Evolutionary conservation across 2,329 filamentous ascomycete genomes (phyloP), one percentile per base, ranked within the genome.

Genomic region (Chaetomiaceae sp.): DNA sequence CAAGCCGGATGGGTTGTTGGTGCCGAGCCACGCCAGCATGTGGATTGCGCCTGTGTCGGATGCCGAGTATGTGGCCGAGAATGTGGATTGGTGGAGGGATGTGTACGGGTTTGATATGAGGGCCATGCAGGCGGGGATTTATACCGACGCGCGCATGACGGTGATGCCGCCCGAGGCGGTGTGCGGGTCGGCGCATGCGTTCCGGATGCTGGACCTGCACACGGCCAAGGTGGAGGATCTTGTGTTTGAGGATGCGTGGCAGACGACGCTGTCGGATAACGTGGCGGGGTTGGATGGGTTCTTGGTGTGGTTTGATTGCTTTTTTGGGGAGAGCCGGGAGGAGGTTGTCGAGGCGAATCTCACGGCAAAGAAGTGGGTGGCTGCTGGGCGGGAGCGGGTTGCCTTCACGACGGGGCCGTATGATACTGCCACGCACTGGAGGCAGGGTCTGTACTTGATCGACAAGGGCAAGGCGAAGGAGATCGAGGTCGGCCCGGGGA

Each of bases 41-140:
- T 88, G 88, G 70, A 77, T 95, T 50, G 90, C 91, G 0, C 91
- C 92, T 9, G 78, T 92, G 25, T 80, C 85, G 12, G 90, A 95
- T 67, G 75, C 81, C 0, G 88, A 90, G 50, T 92, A 89, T 67
- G 77, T 94, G 51, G 77, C 82, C 17, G 89, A 94, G 53, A 85
- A 88, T 68, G 80, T 94, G 59, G 75, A 82, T 19, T 96, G 92
- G 75, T 97, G 92, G 92, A 81, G 87, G 59, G 84, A 94, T 64
- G 88, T 97, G 5, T 96, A 97, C 69, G 92, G 91, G 46, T 97
- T 97, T 71, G 85, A 95, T 67, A 96, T 96, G 88, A 84, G 82
- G 63, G 83, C 88, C 59, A 96, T 97, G 92, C 85, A 91, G 65
- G 79, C 84, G 42, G 85, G 85, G 36, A 89, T 92, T 54, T 84